Conservation (phyloP, 1,139 yeast genomes). For the Lodderomyces beijingensis region DNA sequence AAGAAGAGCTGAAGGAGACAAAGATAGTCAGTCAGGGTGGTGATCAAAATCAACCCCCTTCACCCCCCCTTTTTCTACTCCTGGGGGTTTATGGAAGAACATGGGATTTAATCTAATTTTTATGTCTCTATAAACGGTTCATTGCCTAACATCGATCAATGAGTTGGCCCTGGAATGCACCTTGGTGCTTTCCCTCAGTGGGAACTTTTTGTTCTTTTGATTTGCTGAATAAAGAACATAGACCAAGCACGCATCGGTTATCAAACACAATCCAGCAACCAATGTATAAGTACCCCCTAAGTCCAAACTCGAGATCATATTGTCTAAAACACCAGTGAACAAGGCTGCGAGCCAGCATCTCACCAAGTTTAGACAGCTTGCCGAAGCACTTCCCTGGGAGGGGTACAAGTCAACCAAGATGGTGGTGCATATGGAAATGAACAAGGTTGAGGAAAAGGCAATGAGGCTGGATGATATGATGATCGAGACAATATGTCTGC, state of each 20-base stretch:
- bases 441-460: conserved; percentile 24
- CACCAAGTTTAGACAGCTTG: conserved; percentile 34
- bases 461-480: conserved; percentile 29
- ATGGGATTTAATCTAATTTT: no score
- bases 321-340: conserved; percentile 29
- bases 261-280: conserved; percentile 25
- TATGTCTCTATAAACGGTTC: no score
- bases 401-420: conserved; percentile 37
- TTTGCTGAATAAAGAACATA: conserved; percentile 12
- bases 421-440: conserved; percentile 30
- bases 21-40: no score
- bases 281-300: conserved; percentile 37
- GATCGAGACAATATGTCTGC: conserved; percentile 23
- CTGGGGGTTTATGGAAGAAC: no score
- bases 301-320: conserved; percentile 24
- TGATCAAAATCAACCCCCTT: no score
- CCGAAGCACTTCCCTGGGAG: conserved; percentile 28
- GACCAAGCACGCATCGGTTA: conserved; percentile 18
- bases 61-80: no score
- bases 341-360: conserved; percentile 36
- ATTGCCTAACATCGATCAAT: no score
- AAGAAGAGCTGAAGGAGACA: no score
- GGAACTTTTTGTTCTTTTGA: conserved; percentile 4
- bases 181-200: conserved; percentile 1
- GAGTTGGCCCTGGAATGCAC: background rate